These are phyloP conservation scores for Trichophyton benhamiae DNA, from an alignment of 2,329 filamentous ascomycete species.

Conservation along the genomic window DNA sequence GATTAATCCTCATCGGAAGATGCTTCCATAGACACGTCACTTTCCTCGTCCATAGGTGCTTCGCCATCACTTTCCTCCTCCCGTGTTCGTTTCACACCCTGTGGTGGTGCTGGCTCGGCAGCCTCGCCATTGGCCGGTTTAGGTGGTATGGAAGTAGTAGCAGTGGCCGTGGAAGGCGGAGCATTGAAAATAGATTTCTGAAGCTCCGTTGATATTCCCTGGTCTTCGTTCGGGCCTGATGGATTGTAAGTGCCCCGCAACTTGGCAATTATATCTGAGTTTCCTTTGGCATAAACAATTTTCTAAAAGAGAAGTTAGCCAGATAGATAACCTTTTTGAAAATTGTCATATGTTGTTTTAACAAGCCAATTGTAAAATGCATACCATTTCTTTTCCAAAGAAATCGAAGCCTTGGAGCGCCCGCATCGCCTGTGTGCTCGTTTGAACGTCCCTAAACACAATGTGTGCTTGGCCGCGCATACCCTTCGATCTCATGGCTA, in stretches of 20 bases:
- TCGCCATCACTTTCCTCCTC: conserved; percentile 49
- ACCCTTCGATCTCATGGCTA: conserved; percentile 74
- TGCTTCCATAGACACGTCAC: conserved; percentile 57
- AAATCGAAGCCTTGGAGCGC: conserved; percentile 76
- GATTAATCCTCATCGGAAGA: conserved; percentile 59
- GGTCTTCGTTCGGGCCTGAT: conserved; percentile 34
- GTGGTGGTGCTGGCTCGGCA: conserved; percentile 42
- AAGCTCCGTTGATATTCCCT: conserved; percentile 56
- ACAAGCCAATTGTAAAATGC: conserved; percentile 24
- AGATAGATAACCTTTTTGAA: no score
- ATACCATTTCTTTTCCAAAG: conserved; percentile 71
- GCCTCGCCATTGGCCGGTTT: conserved; percentile 23
- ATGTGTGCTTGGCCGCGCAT: conserved; percentile 96
- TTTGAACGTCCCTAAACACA: conserved; percentile 76
- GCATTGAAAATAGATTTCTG: conserved; percentile 73
- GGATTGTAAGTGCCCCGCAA: conserved; percentile 82
- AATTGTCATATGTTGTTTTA: no score
- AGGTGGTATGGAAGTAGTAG: conserved; percentile 36
- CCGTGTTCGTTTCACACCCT: conserved; percentile 56
- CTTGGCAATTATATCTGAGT: conserved; percentile 78
- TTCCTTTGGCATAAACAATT: conserved; percentile 81
- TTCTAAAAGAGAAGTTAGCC: conserved; percentile 43
- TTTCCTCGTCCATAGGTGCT: conserved; percentile 52
- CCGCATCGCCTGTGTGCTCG: conserved; percentile 89
- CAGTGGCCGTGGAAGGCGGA: conserved; percentile 32